Conservation (phyloP, 2,329 filamentous ascomycete genomes). For the Emmonsiellopsis sp. region DNA sequence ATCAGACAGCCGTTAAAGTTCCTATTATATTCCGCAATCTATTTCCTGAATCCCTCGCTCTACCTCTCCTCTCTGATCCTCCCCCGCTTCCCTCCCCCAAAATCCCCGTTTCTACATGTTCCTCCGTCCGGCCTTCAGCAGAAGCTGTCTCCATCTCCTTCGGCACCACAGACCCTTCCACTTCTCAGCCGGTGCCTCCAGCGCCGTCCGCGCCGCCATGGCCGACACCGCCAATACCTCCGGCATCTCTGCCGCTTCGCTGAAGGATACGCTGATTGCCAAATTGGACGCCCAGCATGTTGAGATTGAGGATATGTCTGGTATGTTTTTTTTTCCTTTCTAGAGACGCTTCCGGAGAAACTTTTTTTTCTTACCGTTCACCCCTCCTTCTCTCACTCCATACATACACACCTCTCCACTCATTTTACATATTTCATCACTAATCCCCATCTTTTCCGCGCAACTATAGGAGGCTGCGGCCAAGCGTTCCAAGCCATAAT, state of each 20-base stretch:
- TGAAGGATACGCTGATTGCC: constrained; percentile 60
- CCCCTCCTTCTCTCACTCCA: not conserved
- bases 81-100: not conserved
- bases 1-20: not conserved
- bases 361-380: not conserved
- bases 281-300: constrained; percentile 69
- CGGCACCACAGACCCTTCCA: constrained; percentile 20
- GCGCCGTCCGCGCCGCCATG: constrained; percentile 30
- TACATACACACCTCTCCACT: not conserved
- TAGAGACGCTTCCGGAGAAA: not conserved
- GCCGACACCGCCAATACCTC: constrained; percentile 43
- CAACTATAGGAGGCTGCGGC: constrained; percentile 55
- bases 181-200: constrained; percentile 25
- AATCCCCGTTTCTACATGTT: constrained; percentile 10
- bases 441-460: constrained; percentile 2
- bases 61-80: not conserved
- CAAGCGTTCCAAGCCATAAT: constrained; percentile 64
- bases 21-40: too few relatives aligned
- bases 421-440: not conserved
- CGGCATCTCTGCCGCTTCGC: constrained; percentile 62
- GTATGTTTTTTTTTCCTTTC: constrained; percentile 41
- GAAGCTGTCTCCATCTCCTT: constrained; percentile 6
- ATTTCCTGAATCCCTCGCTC: not conserved
- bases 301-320: constrained; percentile 85
- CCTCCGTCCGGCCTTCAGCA: constrained; percentile 7